These are phyloP conservation scores for Xerocomellus chrysenteron DNA, from an alignment of 768 basidiomycete species.

Conservation along the genomic window DNA sequence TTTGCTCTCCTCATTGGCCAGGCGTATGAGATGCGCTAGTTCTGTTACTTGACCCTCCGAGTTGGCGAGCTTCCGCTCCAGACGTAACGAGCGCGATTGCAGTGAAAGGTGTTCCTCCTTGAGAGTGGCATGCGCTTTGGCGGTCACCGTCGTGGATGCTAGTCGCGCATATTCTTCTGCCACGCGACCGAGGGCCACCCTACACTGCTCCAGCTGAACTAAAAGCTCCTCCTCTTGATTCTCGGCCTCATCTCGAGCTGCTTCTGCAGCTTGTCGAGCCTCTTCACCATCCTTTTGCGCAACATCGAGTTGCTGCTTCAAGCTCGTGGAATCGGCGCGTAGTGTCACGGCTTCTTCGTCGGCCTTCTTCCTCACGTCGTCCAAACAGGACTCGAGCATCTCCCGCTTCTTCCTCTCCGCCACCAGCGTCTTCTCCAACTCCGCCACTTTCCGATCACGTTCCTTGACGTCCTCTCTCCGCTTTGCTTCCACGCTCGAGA, in stretches of 20 bases:
- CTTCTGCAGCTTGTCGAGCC: slow-evolving; percentile 33
- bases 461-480: slow-evolving; percentile 56
- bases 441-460: slow-evolving; percentile 51
- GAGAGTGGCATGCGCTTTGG: slow-evolving; percentile 37
- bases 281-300: slow-evolving; percentile 38
- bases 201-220: slow-evolving; percentile 51
- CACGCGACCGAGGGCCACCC: slow-evolving; percentile 43
- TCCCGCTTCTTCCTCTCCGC: slow-evolving; percentile 54
- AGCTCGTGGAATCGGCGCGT: slow-evolving; percentile 30
- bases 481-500: slow-evolving; percentile 49
- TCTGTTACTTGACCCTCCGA: slow-evolving; percentile 67
- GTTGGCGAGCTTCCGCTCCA: slow-evolving; percentile 69
- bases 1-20: slow-evolving; percentile 51
- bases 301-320: slow-evolving; percentile 39
- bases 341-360: slow-evolving; percentile 42
- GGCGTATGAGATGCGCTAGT: slow-evolving; percentile 60
- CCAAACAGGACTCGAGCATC: slow-evolving; percentile 41
- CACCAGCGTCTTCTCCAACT: slow-evolving; percentile 52
- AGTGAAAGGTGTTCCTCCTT: slow-evolving; percentile 39
- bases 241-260: slow-evolving; percentile 31
- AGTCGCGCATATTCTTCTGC: slow-evolving; percentile 57
- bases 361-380: slow-evolving; percentile 42
- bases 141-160: slow-evolving; percentile 42
- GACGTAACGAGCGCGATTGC: slow-evolving; percentile 46
- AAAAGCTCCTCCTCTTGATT: slow-evolving; percentile 47